A percentile compares a stretch with the other conserved stretches of the same genome.
phyloP scores from a whole-genome alignment of 331 rosid species.

The Cydonia oblonga region DNA sequence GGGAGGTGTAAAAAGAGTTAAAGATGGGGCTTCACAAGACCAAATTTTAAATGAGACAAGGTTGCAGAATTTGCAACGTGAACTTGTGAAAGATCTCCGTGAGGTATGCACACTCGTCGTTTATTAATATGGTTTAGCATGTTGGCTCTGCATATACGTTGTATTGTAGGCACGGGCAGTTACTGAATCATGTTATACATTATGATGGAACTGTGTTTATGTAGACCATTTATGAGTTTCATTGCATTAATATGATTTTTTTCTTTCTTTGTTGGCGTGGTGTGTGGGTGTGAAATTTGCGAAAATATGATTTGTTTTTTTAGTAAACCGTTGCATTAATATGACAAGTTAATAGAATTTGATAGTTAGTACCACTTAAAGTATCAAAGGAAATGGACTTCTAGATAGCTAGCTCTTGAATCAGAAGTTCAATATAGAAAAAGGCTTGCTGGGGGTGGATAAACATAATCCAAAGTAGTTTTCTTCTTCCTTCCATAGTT shows the following conservation, averaged over 20 bases:
- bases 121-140: neutral
- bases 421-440: neutral
- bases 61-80: slow-evolving; percentile 89
- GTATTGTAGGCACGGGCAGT: neutral
- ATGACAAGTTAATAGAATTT: neutral
- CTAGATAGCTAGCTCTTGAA: neutral
- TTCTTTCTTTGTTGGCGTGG: too few relatives aligned
- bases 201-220: neutral
- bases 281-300: too few relatives aligned
- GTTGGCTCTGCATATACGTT: neutral
- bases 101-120: slow-evolving; percentile 41
- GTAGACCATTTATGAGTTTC: neutral
- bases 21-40: slow-evolving; percentile 98
- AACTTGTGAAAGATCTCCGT: slow-evolving; percentile 70
- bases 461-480: neutral
- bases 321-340: neutral
- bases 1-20: slow-evolving; percentile 93
- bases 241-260: neutral
- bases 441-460: neutral
- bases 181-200: neutral
- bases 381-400: neutral
- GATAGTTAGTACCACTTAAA: neutral
- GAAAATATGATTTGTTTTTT: too few relatives aligned
- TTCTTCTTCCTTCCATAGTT: neutral
- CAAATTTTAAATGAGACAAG: slow-evolving; percentile 97